Evolutionary conservation across 768 basidiomycete genomes (phyloP), one percentile per base, ranked within the genome.

Genomic region (Tremella fuciformis): DNA sequence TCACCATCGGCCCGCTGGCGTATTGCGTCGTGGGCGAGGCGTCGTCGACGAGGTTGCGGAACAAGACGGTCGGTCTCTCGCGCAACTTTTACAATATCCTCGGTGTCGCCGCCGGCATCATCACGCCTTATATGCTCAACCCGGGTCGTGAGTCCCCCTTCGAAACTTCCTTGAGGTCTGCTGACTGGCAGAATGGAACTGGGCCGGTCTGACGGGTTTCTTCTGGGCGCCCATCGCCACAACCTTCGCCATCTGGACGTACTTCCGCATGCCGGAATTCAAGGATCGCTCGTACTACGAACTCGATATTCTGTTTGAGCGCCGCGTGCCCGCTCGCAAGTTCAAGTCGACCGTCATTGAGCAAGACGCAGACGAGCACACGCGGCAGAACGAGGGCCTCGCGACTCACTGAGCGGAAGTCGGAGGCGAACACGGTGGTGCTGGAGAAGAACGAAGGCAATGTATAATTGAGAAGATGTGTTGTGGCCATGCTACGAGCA

Each of bases 281-380:
- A 60, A 63, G 2, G 65, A 65, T 25, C 55, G 71, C 25, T 59
- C 68, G 0, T 75, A 69, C 57, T 70, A 74, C 29, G 79, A 80
- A 60, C 65, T 80, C 50, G 78, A 79, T 61, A 46, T 79, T 26
- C 67, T 80, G 39, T 80, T 80, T 59, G 76, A 78, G 58, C 52
- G 74, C 40, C 50, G 59, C 3, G 64, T 80, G 15, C 60, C 76
- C 4, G 78, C 76, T 13, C 66, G 76, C 58, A 65, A 71, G 51
- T 78, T 78, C 71, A 53, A 57, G 15, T 56, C 59, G 22, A 76
- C 76, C 41, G 59, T 73, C 24, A 73, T 72, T 50, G 67, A 67
- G 25, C 60, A 55, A 18, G 42, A 34, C 29, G 29, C 29, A 11
- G 29, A 34, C 29, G 29, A 34, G 29, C 29, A 34, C 29, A 34